Evolutionary conservation across 805 yeast genomes (phyloP).

Genomic region (Sugiyamaella floridensis): DNA sequence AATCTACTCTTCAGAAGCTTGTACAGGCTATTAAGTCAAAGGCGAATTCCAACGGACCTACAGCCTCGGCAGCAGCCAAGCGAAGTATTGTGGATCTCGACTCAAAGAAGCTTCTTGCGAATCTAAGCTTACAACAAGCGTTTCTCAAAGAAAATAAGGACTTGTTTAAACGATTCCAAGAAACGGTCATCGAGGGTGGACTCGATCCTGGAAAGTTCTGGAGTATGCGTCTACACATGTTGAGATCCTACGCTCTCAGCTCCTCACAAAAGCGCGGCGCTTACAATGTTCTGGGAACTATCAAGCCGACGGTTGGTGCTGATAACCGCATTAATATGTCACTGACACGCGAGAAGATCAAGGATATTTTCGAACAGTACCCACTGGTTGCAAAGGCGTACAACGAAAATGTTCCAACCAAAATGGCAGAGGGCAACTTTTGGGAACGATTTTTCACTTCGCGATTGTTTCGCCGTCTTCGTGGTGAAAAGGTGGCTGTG

Average conservation of each 20-base stretch:
- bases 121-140: slow-evolving; percentile 72
- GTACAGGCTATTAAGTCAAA: neutral
- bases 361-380: slow-evolving; percentile 83
- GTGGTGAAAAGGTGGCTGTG: slow-evolving; percentile 78
- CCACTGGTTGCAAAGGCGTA: slow-evolving; percentile 88
- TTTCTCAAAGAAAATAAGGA: slow-evolving; percentile 61
- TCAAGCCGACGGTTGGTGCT: slow-evolving; percentile 85
- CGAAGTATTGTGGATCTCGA: slow-evolving; percentile 38
- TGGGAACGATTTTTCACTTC: slow-evolving; percentile 96
- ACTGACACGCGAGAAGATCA: slow-evolving; percentile 83
- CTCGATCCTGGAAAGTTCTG: slow-evolving; percentile 80
- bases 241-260: slow-evolving; percentile 81
- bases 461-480: slow-evolving; percentile 71
- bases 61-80: slow-evolving; percentile 16
- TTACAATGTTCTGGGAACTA: slow-evolving; percentile 87
- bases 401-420: slow-evolving; percentile 76
- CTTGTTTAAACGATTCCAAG: slow-evolving; percentile 72
- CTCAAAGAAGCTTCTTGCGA: slow-evolving; percentile 52
- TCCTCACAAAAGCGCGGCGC: slow-evolving; percentile 84
- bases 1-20: slow-evolving; percentile 7
- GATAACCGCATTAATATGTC: slow-evolving; percentile 92
- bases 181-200: slow-evolving; percentile 66
- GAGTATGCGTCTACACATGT: slow-evolving; percentile 69
- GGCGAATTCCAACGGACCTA: slow-evolving; percentile 9
- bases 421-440: slow-evolving; percentile 80